Evolutionary conservation across 108 stramenopile species (phyloP).

Genomic region (Cylindrotheca closterium): DNA sequence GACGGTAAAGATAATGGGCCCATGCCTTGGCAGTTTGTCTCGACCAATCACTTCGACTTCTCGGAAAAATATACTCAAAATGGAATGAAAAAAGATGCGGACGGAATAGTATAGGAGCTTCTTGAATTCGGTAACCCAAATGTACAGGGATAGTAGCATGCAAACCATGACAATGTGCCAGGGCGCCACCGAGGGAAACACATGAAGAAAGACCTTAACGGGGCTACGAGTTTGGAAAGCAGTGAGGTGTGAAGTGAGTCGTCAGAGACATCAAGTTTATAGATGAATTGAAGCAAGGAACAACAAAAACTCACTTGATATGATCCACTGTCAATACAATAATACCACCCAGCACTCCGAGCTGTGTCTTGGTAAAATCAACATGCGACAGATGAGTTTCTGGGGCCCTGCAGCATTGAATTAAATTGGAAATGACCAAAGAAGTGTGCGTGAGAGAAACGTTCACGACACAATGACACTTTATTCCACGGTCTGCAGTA

Average conservation of each 20-base stretch:
- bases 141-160: slow-evolving; percentile 61
- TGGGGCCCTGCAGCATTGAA: slow-evolving; percentile 12
- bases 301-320: slow-evolving; percentile 62
- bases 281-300: slow-evolving; percentile 1
- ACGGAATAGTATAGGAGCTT: slow-evolving; percentile 78
- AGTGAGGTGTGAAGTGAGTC: too few species aligned
- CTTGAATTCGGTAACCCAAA: slow-evolving; percentile 79
- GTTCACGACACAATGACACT: too few species aligned
- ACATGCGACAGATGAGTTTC: slow-evolving; percentile 32
- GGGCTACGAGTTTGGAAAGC: slow-evolving; percentile 42
- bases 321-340: slow-evolving; percentile 82
- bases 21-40: slow-evolving; percentile 89
- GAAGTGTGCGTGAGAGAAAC: too few species aligned
- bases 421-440: too few species aligned
- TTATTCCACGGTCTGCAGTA: too few species aligned
- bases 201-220: slow-evolving; percentile 89
- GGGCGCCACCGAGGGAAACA: slow-evolving; percentile 70
- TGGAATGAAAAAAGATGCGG: slow-evolving; percentile 87
- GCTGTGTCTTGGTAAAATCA: slow-evolving; percentile 86
- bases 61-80: slow-evolving; percentile 83
- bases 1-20: slow-evolving; percentile 93
- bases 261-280: too few species aligned
- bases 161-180: slow-evolving; percentile 80
- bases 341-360: slow-evolving; percentile 76
- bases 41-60: slow-evolving; percentile 89